Conservation (phyloP, 2,329 filamentous ascomycete species). For the Hortaea werneckii region DNA sequence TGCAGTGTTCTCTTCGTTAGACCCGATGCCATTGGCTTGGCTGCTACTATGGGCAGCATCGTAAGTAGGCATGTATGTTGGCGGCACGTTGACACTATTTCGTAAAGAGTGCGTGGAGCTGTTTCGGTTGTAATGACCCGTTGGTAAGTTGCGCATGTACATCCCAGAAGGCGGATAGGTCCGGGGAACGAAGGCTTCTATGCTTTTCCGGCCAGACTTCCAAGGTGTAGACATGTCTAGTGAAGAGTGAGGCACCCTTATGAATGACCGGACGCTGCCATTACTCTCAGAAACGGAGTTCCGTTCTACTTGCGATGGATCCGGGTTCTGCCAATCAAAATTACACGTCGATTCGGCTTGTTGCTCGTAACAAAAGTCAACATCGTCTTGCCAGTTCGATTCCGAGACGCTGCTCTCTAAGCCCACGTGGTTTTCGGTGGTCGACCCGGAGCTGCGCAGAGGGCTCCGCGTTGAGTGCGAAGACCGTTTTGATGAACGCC, state of each 20-base stretch:
- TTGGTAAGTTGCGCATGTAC: no score
- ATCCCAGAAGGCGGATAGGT: background rate
- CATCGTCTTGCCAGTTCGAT: constrained; percentile 49
- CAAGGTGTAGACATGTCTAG: no score
- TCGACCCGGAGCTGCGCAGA: constrained; percentile 2
- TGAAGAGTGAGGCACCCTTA: constrained; percentile 10
- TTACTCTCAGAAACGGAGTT: constrained; percentile 3
- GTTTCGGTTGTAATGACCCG: no score
- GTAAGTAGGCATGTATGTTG: no score
- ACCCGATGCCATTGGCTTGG: no score
- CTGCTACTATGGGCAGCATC: no score
- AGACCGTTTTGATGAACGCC: constrained; percentile 1
- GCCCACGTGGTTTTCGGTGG: constrained; percentile 4
- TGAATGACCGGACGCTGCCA: constrained; percentile 12
- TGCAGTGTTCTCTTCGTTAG: no score
- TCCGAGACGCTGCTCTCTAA: constrained; percentile 22
- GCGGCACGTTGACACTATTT: no score
- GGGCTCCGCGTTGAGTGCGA: constrained; percentile 4
- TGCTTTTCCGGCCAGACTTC: no score
- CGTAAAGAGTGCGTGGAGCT: no score
- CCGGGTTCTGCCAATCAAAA: constrained; percentile 39
- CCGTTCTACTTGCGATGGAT: background rate
- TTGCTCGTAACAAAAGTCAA: constrained; percentile 53
- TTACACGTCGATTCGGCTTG: constrained; percentile 51
- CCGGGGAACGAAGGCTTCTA: background rate